Evolutionary conservation across 2,329 filamentous ascomycete genomes (phyloP), one percentile per base, ranked within the genome.

Genomic region (Colletotrichum lupini): DNA sequence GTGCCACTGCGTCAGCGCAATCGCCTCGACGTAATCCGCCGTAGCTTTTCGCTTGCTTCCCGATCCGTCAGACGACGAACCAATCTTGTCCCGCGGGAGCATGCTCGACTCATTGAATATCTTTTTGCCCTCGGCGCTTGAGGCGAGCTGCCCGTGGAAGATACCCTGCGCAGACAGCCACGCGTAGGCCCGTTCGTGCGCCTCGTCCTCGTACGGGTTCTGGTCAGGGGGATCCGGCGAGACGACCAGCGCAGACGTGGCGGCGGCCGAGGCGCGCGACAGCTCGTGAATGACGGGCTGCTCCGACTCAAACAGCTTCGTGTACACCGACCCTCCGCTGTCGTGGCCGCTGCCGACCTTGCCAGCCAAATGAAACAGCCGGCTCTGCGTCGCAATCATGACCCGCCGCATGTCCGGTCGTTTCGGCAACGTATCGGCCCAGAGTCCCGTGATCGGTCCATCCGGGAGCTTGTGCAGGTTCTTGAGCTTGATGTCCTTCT

Each of bases 1-100:
- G 81, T 99, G 97, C 93, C 97, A 99, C 79, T 98, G 95, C 6
- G 95, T 97, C 75, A 99, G 85, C 0, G 93, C 92, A 81, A 98
- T 92, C 0, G 94, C 94, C 53, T 92, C 91, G 52, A 98, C 92
- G 1, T 90, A 88, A 73, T 97, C 94, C 66, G 93, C 89, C 0
- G 91, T 87, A 46, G 92, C 83, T 74, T 91, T 92, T 74, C 88
- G 90, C 28, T 92, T 92, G 74, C 16, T 42, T 16, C 89, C 89
- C 56, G 68, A 59, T 26, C 57, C 53, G 30, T 64, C 69, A 14
- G 72, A 68, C 5, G 69, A 67, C 5, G 69, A 67, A 19, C 58
- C 73, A 55, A 98, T 89, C 71, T 95, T 91, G 1, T 94, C 90
- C 78, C 90, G 91, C 19, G 93, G 86, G 65, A 98, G 84, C 84